Conservation (phyloP, 345 rosid species). For the Linum lewisii region DNA sequence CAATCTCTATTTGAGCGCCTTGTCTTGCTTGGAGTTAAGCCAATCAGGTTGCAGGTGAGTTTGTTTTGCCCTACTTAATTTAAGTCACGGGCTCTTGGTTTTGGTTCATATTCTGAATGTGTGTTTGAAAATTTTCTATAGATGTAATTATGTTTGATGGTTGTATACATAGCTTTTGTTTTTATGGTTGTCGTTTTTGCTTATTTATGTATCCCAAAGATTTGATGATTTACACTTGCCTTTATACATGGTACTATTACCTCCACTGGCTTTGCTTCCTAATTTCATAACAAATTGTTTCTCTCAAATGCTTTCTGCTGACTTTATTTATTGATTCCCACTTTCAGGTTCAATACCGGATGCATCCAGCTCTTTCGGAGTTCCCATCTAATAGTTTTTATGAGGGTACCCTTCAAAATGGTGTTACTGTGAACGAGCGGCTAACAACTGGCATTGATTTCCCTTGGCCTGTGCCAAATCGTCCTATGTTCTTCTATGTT, state of each 20-base stretch:
- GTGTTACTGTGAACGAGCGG: slow-evolving; percentile 93
- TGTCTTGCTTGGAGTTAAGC: slow-evolving; percentile 92
- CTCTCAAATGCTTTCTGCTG: slow-evolving; percentile 12
- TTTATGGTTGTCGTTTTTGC: too few species aligned
- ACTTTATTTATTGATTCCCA: not conserved
- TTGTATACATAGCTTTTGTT: too few species aligned
- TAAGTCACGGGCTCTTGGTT: not conserved
- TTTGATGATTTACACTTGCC: not conserved
- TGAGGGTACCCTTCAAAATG: slow-evolving; percentile 99
- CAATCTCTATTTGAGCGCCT: slow-evolving; percentile 98
- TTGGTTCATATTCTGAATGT: not conserved
- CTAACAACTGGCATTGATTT: slow-evolving; percentile 95
- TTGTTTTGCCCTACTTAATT: not conserved
- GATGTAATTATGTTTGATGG: too few species aligned
- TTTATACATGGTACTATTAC: not conserved
- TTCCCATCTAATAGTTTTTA: slow-evolving; percentile 97
- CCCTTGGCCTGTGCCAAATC: slow-evolving; percentile 98
- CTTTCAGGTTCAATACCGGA: slow-evolving; percentile 89
- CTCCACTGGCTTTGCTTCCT: not conserved
- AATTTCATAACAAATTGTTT: not conserved
- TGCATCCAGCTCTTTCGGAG: slow-evolving; percentile 97
- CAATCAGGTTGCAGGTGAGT: slow-evolving; percentile 92
- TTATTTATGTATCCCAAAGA: too few species aligned
- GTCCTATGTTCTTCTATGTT: slow-evolving; percentile 98
- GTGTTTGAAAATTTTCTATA: too few species aligned